Percentiles rank a stretch among this genome's conserved stretches.
phyloP scores from a whole-genome alignment of 345 rosid species.

The Geranium brycei region DNA sequence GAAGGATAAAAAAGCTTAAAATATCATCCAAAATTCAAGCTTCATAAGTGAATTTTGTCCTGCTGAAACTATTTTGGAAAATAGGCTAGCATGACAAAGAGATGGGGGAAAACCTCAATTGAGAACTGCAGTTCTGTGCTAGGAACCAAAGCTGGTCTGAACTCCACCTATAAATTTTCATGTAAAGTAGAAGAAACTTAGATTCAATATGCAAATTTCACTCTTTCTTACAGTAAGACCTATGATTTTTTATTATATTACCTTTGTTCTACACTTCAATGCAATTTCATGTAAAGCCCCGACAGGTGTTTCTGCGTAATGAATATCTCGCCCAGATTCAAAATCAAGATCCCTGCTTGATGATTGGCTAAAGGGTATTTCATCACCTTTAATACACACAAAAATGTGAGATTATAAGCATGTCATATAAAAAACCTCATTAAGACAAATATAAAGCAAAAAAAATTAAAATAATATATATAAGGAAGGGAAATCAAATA shows the following conservation, averaged over 20 bases:
- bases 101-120: slow-evolving; percentile 45
- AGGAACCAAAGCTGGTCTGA: slow-evolving; percentile 47
- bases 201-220: neutral
- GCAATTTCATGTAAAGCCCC: slow-evolving; percentile 66
- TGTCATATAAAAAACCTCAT: neutral
- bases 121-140: slow-evolving; percentile 65
- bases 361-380: slow-evolving; percentile 35
- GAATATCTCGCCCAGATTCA: slow-evolving; percentile 43
- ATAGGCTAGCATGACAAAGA: slow-evolving; percentile 7
- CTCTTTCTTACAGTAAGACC: neutral
- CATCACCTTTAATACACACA: slow-evolving; percentile 41
- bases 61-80: no score
- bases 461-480: no score
- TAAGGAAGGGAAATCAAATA: no score
- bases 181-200: neutral
- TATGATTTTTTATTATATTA: slow-evolving; percentile 10
- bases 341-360: slow-evolving; percentile 56
- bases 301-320: slow-evolving; percentile 47
- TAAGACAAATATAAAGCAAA: neutral
- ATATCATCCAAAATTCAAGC: neutral
- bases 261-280: slow-evolving; percentile 78
- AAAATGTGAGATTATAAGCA: neutral
- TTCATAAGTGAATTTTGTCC: neutral
- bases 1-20: neutral
- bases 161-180: slow-evolving; percentile 59